These are phyloP conservation scores for Hydnum rufescens DNA, from an alignment of 768 basidiomycete species.

Conservation along the genomic window DNA sequence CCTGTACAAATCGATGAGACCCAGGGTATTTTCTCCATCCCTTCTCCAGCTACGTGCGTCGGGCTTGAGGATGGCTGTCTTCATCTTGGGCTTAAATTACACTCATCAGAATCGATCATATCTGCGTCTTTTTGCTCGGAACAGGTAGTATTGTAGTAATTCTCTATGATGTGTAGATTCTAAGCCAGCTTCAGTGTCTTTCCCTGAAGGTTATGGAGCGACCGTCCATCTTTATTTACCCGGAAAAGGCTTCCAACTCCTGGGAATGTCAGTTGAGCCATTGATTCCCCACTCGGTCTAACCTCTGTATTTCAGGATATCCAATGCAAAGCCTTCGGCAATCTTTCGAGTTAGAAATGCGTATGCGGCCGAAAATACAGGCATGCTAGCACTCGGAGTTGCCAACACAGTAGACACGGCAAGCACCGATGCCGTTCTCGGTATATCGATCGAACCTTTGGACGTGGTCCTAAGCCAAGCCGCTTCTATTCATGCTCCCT, in stretches of 20 bases:
- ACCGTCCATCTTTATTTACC: slow-evolving; percentile 78
- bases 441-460: slow-evolving; percentile 64
- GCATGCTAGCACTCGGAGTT: slow-evolving; percentile 3
- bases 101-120: slow-evolving; percentile 40
- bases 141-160: slow-evolving; percentile 35
- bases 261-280: slow-evolving; percentile 50
- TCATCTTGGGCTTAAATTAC: background rate
- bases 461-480: slow-evolving; percentile 39
- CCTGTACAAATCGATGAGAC: slow-evolving; percentile 66
- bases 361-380: slow-evolving; percentile 23
- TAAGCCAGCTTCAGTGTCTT: slow-evolving; percentile 30
- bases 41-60: slow-evolving; percentile 30
- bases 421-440: slow-evolving; percentile 47
- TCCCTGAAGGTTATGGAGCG: slow-evolving; percentile 68
- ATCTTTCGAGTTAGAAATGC: slow-evolving; percentile 66
- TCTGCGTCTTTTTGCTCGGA: slow-evolving; percentile 69
- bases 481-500: slow-evolving; percentile 12
- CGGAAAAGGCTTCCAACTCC: slow-evolving; percentile 64
- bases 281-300: background rate
- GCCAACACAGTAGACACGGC: background rate
- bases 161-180: background rate
- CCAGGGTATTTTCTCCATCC: slow-evolving; percentile 60
- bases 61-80: background rate
- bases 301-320: slow-evolving; percentile 33
- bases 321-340: slow-evolving; percentile 76